phyloP scores from a whole-genome alignment of 192 early-diverging fungal species.

The Umbelopsis vinacea region DNA sequence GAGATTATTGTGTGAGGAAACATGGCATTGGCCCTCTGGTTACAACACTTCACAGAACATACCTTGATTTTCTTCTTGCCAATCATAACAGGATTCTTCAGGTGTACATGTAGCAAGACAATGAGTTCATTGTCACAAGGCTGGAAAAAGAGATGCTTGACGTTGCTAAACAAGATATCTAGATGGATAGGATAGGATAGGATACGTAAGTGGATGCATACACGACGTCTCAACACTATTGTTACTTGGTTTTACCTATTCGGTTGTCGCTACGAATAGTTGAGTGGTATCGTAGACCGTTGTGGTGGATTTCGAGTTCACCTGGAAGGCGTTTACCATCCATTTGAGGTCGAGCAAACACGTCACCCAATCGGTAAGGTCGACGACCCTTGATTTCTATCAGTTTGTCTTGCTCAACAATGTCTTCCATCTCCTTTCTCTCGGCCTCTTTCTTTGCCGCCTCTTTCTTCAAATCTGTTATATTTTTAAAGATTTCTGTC shows the following conservation, averaged over 20 bases:
- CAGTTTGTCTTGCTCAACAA: constrained; percentile 93
- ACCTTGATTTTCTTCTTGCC: constrained; percentile 96
- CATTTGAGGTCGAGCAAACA: constrained; percentile 88
- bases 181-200: not conserved
- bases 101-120: constrained; percentile 93
- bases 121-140: constrained; percentile 97
- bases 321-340: constrained; percentile 92
- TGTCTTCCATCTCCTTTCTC: constrained; percentile 93
- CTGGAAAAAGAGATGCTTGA: constrained; percentile 98
- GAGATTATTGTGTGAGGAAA: not conserved
- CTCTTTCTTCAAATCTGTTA: constrained; percentile 92
- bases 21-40: not conserved
- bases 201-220: not conserved
- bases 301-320: constrained; percentile 96
- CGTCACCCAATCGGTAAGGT: constrained; percentile 82
- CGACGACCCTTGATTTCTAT: constrained; percentile 76
- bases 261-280: constrained; percentile 65
- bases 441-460: constrained; percentile 93
- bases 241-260: not conserved
- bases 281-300: constrained; percentile 92
- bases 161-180: constrained; percentile 97
- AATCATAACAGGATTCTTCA: constrained; percentile 97
- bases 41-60: not conserved
- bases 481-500: constrained; percentile 83
- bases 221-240: not conserved